Evolutionary conservation across 2,329 filamentous ascomycete species (phyloP), one percentile per base, ranked within the genome.

Genomic region (Elsinoe batatas): DNA sequence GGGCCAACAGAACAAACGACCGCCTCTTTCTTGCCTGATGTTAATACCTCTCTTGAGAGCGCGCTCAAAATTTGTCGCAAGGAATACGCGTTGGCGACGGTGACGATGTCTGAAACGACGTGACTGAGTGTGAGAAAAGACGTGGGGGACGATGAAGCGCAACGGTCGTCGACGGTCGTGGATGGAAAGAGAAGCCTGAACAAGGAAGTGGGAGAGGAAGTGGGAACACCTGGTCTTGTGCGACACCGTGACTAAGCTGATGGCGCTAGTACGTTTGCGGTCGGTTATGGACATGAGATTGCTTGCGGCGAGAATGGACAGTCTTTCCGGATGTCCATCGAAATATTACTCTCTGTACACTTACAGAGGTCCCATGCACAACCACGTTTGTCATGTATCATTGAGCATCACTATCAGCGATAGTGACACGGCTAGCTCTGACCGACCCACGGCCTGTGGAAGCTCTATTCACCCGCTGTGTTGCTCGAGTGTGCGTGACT

Each of bases 91-190:
- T 51, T 51, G 22, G 12, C 38, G 47, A 37, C 47, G 32, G 32
- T 38, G 47, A 51, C 33, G 33, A 51, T 51, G 26, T 36, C 40
- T 51, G 47, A 51, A 51, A 51, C 47, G 47, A 51, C 47, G 47
- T 51, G 47, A 51, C 47, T 51, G 47, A 51, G 47, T 36, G 47
- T 51, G 47, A 51, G 32, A 51, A 51, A 51, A 26, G 33, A 51
- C 33, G 26, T n/a, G 47, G 47, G 47, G 47, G 47, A 51, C 47
- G 47, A 51, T 51, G 35, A 51, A 51, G 32, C 47, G 47, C 32
- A 51, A 51, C 47, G 47, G 47, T 51, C 33, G 47, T 32, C 15
- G 47, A 17, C n/a, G 47, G 30, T 30, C 11, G 47, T 15, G 32
- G 18, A 17, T 12, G 47, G 47, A 51, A 18, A 20, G 42, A 18